Conservation (phyloP, 2,329 filamentous ascomycete genomes). For the Trichoderma semiorbis region DNA sequence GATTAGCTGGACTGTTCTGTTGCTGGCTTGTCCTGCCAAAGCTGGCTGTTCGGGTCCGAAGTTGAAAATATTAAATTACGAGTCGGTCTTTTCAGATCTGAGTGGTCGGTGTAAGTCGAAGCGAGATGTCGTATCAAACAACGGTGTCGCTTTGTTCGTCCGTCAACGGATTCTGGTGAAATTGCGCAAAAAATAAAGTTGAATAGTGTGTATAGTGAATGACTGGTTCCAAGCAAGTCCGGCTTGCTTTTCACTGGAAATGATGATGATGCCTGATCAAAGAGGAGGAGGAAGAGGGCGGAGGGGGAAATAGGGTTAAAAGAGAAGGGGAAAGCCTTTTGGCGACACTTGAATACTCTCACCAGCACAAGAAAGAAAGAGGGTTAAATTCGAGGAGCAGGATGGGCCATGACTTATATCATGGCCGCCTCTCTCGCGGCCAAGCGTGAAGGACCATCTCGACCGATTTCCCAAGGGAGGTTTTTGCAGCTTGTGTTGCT, state of each 20-base stretch:
- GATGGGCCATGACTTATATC: conserved; percentile 57
- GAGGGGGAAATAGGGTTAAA: conserved; percentile 32
- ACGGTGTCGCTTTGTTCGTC: conserved; percentile 22
- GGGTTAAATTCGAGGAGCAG: conserved; percentile 39
- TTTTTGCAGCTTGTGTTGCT: conserved; percentile 30
- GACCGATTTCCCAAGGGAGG: conserved; percentile 14
- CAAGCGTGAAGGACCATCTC: conserved; percentile 30
- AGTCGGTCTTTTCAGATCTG: conserved; percentile 25
- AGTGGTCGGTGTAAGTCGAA: conserved; percentile 25
- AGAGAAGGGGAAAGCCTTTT: conserved; percentile 39
- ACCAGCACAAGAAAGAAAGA: conserved; percentile 39
- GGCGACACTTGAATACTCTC: conserved; percentile 52
- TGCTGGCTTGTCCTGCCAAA: conserved; percentile 11
- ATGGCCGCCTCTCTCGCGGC: conserved; percentile 44
- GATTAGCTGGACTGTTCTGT: neutral
- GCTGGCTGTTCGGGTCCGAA: neutral
- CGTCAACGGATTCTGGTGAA: conserved; percentile 19
- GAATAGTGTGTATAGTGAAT: conserved; percentile 33
- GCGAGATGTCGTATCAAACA: conserved; percentile 30
- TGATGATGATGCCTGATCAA: conserved; percentile 6
- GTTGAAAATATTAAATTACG: conserved; percentile 31
- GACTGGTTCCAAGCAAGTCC: conserved; percentile 57
- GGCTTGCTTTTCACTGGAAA: conserved; percentile 51
- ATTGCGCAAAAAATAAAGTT: conserved; percentile 26
- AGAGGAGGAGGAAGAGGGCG: conserved; percentile 30